These are phyloP conservation scores for Penicillium atrosanguineum DNA, from an alignment of 495 filamentous ascomycete species.

Conservation along the genomic window DNA sequence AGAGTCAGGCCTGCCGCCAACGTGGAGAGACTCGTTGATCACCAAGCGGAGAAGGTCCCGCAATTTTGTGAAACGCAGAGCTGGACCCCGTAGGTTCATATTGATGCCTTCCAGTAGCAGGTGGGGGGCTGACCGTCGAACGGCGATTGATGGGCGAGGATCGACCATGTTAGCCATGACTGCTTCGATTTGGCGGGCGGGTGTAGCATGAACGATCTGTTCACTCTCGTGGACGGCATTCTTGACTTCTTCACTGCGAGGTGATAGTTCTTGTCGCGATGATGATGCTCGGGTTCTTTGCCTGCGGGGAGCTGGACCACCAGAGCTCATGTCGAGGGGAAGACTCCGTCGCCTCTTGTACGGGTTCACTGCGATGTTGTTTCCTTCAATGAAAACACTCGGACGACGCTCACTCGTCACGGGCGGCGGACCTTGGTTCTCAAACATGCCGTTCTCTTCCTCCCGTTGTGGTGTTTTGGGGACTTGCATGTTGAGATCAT, in stretches of 20 bases:
- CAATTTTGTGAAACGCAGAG: constrained; percentile 58
- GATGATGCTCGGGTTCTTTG: constrained; percentile 37
- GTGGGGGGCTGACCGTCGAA: constrained; percentile 42
- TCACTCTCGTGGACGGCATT: constrained; percentile 52
- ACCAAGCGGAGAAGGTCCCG: constrained; percentile 66
- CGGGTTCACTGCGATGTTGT: constrained; percentile 43
- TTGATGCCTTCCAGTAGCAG: constrained; percentile 46
- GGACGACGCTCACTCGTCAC: constrained; percentile 30
- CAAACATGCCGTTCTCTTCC: constrained; percentile 33
- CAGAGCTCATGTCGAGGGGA: constrained; percentile 33
- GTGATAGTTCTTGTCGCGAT: constrained; percentile 42
- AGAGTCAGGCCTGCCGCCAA: constrained; percentile 72
- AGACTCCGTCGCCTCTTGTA: constrained; percentile 51
- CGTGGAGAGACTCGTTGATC: constrained; percentile 67
- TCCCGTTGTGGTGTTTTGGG: constrained; percentile 57
- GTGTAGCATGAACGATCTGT: constrained; percentile 41
- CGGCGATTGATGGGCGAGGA: constrained; percentile 40
- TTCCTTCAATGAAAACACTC: constrained; percentile 44
- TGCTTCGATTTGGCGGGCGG: constrained; percentile 40
- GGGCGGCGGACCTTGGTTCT: constrained; percentile 17
- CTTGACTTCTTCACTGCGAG: constrained; percentile 48
- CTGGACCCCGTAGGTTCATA: constrained; percentile 35
- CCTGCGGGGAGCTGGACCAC: constrained; percentile 28
- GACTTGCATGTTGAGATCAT: constrained; percentile 80
- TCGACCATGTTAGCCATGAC: constrained; percentile 43